Base-by-base conservation (phyloP, 192 early-diverging fungal species). In the Podila clonocystis region DNA sequence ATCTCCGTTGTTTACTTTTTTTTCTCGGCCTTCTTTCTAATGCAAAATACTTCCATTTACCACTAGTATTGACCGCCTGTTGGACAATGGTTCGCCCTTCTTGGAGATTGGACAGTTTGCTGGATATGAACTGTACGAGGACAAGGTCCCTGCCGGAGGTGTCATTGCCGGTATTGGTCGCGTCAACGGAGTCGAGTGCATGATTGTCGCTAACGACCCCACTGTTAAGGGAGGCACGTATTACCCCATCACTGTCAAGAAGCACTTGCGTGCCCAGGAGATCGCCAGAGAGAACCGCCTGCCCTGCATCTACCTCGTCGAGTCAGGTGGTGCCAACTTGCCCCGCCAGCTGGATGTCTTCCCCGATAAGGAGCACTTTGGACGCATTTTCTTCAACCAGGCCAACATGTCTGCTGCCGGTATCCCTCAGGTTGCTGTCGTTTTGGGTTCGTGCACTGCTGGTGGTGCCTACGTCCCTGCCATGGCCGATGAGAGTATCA, bases 171-270 rank as follows among this genome's bases (percentile, higher is more conserved):
- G 97, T 50, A 95, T 99, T 82, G 97, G 97, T 31, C 88, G 95
- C 15, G 91, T 99, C 29, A 91, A 88, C 84, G 96, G 95, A 24
- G 88, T 95, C 28, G 95, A 97, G 84, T 98, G 97, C 85, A 93
- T 99, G 89, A 91, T 99, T 62, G 95, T 99, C 26, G 96, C 97
- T 20, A 99, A 99, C 84, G 96, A 99, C 83, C 93, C 96, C 4
- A 99, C 97, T 1, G 97, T 99, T 64, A 99, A 99, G 86, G 97
- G 97, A 75, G 97, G 97, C 65, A 93, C 96, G 52, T 99, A 99
- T 86, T 99, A 96, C 73, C 97, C 97, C 45, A 91, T 94, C 61
- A 92, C 93, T 60, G 97, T 98, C 59, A 97, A 97, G 87, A 99
- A 99, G 89, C 97, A 99, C 82, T 84, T 99, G 70, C 90, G 97